phyloP scores from a whole-genome alignment of 73 alveolate species.

The Tetrahymena elliotti region DNA sequence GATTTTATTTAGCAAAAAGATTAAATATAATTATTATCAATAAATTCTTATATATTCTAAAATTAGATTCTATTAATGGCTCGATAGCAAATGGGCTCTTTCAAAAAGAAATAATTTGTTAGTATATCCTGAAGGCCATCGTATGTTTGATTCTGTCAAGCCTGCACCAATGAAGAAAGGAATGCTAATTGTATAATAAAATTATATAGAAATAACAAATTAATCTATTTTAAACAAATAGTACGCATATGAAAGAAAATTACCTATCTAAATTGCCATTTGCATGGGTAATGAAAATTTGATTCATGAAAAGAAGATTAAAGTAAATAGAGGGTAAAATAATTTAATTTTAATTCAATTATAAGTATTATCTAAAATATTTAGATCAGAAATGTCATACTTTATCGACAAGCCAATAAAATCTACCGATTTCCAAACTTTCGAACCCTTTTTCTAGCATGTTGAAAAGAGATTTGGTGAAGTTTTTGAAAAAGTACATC shows the following conservation, averaged over 20 bases:
- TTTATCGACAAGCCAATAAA: background rate
- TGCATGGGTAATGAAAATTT: background rate
- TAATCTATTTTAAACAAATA: background rate
- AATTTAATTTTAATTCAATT: background rate
- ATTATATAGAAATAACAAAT: background rate
- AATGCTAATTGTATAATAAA: background rate
- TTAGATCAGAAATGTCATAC: background rate
- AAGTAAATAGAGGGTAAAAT: background rate
- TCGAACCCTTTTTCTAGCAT: background rate
- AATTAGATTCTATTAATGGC: background rate
- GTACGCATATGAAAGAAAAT: background rate
- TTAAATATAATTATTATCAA: too few species aligned
- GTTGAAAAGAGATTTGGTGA: background rate
- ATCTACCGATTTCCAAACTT: background rate
- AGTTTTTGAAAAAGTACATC: background rate
- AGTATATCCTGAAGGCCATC: background rate
- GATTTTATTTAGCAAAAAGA: too few species aligned
- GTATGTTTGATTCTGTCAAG: background rate
- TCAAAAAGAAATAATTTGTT: background rate
- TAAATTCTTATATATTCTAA: background rate
- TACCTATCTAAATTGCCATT: background rate
- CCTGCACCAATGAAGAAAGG: background rate
- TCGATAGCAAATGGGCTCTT: background rate
- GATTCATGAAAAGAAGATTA: background rate
- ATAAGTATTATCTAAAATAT: background rate